Conservation (phyloP, 2,329 filamentous ascomycete genomes). For the Lecanoromycetidae sp. region DNA sequence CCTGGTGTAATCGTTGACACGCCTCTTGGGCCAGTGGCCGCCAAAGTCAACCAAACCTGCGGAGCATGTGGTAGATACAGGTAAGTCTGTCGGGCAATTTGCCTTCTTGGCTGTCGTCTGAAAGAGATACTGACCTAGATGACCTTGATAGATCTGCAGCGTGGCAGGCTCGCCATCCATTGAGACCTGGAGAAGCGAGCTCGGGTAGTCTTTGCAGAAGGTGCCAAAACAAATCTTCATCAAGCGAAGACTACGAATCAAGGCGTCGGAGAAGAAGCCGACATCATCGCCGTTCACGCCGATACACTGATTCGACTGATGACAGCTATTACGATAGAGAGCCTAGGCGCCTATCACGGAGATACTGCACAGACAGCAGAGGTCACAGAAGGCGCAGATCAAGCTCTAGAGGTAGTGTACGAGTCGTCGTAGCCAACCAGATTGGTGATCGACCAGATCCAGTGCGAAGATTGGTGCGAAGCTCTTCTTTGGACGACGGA, state of each 20-base stretch:
- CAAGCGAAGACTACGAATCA: constrained; percentile 13
- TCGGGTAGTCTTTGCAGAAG: constrained; percentile 12
- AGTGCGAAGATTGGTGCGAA: neutral
- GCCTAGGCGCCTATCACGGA: neutral
- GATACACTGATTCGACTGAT: constrained; percentile 9
- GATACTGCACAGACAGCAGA: neutral
- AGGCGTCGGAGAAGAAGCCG: neutral
- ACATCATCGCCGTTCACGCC: neutral
- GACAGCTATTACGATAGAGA: constrained; percentile 4
- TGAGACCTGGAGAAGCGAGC: constrained; percentile 12
- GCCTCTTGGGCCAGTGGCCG: neutral
- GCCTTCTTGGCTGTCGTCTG: no score
- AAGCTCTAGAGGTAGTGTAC: constrained; percentile 9
- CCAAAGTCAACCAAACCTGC: constrained; percentile 8
- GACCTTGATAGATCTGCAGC: constrained; percentile 14
- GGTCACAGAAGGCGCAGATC: neutral
- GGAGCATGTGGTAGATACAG: constrained; percentile 15
- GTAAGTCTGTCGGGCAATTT: no score
- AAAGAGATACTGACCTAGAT: no score
- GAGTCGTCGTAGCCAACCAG: constrained; percentile 12
- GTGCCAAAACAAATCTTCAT: constrained; percentile 14
- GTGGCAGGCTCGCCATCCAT: constrained; percentile 13
- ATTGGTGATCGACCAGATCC: neutral
- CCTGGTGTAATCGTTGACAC: neutral
- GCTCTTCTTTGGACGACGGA: constrained; percentile 5